Conservation (phyloP, 176 grass and related monocot species). For the Zea luxurians region DNA sequence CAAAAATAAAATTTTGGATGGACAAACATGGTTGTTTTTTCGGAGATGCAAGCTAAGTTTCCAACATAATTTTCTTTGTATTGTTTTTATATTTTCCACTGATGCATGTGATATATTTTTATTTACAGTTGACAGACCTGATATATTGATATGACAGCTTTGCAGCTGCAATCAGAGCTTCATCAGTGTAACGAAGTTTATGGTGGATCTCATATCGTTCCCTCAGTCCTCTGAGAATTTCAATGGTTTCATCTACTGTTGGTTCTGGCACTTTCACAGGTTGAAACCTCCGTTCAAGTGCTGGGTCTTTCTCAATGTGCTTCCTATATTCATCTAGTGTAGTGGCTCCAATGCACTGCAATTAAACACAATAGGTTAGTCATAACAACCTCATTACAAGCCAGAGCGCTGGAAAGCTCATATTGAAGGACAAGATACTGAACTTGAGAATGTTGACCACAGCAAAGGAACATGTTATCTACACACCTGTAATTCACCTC, state of each 20-base stretch:
- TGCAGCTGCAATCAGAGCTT: constrained; percentile 67
- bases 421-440: constrained; percentile 3
- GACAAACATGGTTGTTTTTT: constrained; percentile 7
- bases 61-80: constrained; percentile 15
- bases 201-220: constrained; percentile 94
- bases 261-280: constrained; percentile 96
- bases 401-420: neutral
- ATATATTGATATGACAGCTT: constrained; percentile 94
- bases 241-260: constrained; percentile 92
- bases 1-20: neutral
- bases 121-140: constrained; percentile 52
- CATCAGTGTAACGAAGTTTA: constrained; percentile 90
- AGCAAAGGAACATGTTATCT: constrained; percentile 23
- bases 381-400: constrained; percentile 20
- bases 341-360: constrained; percentile 91
- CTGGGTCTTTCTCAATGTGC: constrained; percentile 93
- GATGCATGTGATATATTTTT: constrained; percentile 10
- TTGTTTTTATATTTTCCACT: neutral
- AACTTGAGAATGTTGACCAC: neutral
- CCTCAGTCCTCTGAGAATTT: constrained; percentile 80
- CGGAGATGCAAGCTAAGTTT: constrained; percentile 6
- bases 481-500: constrained; percentile 92
- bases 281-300: constrained; percentile 91
- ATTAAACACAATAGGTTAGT: constrained; percentile 21
- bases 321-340: constrained; percentile 95